Percentiles rank a stretch among this genome's conserved stretches.
phyloP scores from a whole-genome alignment of 1,284 basidiomycete species.

The Cryptococcus hybrid region DNA sequence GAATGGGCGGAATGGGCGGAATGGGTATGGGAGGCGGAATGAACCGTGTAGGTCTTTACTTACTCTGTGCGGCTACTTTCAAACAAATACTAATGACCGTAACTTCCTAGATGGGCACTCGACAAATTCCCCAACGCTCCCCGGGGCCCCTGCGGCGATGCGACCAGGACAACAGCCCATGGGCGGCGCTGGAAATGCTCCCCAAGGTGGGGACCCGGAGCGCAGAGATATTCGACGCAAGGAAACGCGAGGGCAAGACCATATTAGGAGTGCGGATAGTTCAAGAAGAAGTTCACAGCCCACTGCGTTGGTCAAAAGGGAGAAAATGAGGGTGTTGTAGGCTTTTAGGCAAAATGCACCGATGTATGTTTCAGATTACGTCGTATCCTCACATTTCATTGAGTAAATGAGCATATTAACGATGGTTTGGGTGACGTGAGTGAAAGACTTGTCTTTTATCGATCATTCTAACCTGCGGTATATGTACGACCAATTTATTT shows the following conservation, averaged over 20 bases:
- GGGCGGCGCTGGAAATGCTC: conserved; percentile 35
- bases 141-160: conserved; percentile 52
- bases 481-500: too few species aligned
- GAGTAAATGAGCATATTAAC: too few species aligned
- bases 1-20: conserved; percentile 53
- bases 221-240: conserved; percentile 60
- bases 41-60: not conserved
- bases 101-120: not conserved
- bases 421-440: too few species aligned
- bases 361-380: too few species aligned
- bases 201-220: conserved; percentile 56
- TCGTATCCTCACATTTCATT: too few species aligned
- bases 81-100: not conserved
- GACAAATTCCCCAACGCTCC: conserved; percentile 46
- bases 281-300: too few species aligned
- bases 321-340: too few species aligned
- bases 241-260: conserved; percentile 45
- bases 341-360: too few species aligned
- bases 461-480: too few species aligned
- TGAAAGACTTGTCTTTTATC: too few species aligned
- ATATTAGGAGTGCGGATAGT: conserved; percentile 24
- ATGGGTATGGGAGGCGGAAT: conserved; percentile 6
- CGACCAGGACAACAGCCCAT: conserved; percentile 30
- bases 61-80: not conserved
- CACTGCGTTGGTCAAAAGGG: too few species aligned